These are phyloP conservation scores for Linnemannia exigua DNA, from an alignment of 192 early-diverging fungal species.

Conservation along the genomic window DNA sequence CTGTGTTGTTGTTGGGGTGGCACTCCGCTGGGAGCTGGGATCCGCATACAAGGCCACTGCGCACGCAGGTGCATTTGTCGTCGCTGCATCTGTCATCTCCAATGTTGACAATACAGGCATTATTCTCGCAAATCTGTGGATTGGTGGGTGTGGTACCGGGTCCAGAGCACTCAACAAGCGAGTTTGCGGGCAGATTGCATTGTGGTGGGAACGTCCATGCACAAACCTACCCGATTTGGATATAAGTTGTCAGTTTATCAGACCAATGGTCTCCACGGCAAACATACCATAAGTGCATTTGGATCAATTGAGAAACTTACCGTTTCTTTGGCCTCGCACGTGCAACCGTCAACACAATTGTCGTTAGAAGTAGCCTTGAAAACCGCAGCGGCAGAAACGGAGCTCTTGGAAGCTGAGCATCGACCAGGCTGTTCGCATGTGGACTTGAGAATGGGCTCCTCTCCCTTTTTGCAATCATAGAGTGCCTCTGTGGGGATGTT, in stretches of 20 bases:
- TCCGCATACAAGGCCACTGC: no score
- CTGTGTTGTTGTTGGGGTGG: not conserved
- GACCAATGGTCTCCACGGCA: no score
- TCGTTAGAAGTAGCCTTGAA: not conserved
- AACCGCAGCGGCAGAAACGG: slow-evolving; percentile 6
- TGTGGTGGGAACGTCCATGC: slow-evolving; percentile 17
- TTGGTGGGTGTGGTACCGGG: not conserved
- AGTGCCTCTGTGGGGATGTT: not conserved
- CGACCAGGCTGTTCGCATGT: not conserved
- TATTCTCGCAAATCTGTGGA: not conserved
- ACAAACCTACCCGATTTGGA: not conserved
- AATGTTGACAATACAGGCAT: not conserved
- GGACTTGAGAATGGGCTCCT: not conserved
- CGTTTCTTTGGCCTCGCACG: not conserved
- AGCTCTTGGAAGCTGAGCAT: slow-evolving; percentile 9
- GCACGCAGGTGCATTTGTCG: not conserved
- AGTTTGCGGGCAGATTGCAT: not conserved
- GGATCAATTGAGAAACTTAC: not conserved
- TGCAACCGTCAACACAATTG: not conserved
- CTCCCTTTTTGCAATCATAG: not conserved
- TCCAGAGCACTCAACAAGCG: slow-evolving; percentile 1
- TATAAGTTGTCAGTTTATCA: no score
- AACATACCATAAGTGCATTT: not conserved
- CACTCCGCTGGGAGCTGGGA: not conserved
- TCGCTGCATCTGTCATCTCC: slow-evolving; percentile 5